Base-by-base conservation (phyloP, 202 grass and related monocot genomes). In the Eragrostis tef region DNA sequence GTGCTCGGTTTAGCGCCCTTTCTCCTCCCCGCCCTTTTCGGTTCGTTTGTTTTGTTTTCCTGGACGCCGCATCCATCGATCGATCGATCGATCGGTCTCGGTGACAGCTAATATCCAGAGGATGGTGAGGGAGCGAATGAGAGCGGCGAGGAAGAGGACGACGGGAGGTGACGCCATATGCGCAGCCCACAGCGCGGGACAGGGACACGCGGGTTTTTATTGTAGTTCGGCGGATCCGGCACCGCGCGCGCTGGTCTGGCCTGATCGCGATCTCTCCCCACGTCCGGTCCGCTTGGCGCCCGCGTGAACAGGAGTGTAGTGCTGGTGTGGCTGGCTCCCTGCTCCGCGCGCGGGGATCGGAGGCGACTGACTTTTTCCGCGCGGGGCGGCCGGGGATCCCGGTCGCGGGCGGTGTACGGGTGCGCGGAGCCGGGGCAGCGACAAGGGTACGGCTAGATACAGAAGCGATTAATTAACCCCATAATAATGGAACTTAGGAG, bases 71-170 rank as follows among this genome's bases (percentile, higher is more conserved):
- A 24, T 8, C 2, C 31, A 34, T 4, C 2, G 2, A 34, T 34
- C 31, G 31, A 34, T 34, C 31, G 31, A 5, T 3, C 24, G 52
- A 59, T 86, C 85, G 71, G 64, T 61, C 43, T 82, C 83, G 51
- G 11, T 86, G 87, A 83, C 87, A 86, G 87, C 87, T 89, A 44
- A 89, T 86, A 83, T 86, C 88, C 88, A 89, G 88, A 74, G 27
- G 44, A 9, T 51, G 15, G 61, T 11, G 70, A 1, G 24, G 19
- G 20, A 20, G 73, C n/a, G n/a, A n/a, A n/a, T n/a, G n/a, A 0
- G 39, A 45, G 26, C 27, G 48, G n/a, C 21, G 67, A 9, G 71
- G 71, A 25, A 21, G 14, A 41, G 60, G 81, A 75, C 25, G 11
- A 27, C 36, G 29, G 77, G 71, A 64, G 82, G 65, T 77, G 82